These are phyloP conservation scores for Colletotrichum theobromicola DNA, from an alignment of 2,329 filamentous ascomycete species.

Conservation along the genomic window DNA sequence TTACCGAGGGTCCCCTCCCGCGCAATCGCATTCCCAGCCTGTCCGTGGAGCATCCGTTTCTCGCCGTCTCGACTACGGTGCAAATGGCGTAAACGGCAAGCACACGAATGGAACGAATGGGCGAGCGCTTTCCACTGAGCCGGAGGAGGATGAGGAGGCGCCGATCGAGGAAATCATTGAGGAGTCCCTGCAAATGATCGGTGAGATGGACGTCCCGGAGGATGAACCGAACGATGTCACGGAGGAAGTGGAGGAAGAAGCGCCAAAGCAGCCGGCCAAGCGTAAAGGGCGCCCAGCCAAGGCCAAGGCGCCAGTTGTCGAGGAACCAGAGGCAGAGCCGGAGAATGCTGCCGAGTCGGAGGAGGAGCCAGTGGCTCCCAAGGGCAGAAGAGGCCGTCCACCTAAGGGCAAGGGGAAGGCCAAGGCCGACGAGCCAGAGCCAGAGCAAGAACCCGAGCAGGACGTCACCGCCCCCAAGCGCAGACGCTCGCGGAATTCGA, in stretches of 20 bases:
- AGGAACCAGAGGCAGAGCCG: constrained; percentile 10
- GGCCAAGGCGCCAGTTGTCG: background rate
- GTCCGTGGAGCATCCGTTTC: constrained; percentile 49
- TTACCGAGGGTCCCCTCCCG: constrained; percentile 20
- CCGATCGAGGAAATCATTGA: constrained; percentile 31
- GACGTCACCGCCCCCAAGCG: constrained; percentile 3
- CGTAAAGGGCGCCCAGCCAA: constrained; percentile 17
- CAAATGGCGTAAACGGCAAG: constrained; percentile 24
- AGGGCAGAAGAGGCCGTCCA: constrained; percentile 17
- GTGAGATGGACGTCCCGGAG: constrained; percentile 31
- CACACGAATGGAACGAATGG: constrained; percentile 31
- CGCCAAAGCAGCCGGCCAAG: constrained; percentile 7
- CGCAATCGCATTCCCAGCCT: constrained; percentile 22
- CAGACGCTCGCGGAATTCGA: constrained; percentile 19
- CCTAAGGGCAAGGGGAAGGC: constrained; percentile 22
- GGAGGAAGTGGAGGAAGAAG: constrained; percentile 13
- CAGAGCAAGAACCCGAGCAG: background rate
- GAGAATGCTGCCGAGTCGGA: constrained; percentile 29
- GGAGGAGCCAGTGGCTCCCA: constrained; percentile 17
- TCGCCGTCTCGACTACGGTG: constrained; percentile 59
- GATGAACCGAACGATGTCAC: constrained; percentile 23
- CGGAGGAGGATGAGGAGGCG: constrained; percentile 32
- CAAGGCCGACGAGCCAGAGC: background rate
- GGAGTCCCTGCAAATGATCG: constrained; percentile 48
- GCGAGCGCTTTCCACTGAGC: constrained; percentile 23